Conservation (phyloP, 1,139 yeast genomes). For the Nakaseomyces delphensis region DNA sequence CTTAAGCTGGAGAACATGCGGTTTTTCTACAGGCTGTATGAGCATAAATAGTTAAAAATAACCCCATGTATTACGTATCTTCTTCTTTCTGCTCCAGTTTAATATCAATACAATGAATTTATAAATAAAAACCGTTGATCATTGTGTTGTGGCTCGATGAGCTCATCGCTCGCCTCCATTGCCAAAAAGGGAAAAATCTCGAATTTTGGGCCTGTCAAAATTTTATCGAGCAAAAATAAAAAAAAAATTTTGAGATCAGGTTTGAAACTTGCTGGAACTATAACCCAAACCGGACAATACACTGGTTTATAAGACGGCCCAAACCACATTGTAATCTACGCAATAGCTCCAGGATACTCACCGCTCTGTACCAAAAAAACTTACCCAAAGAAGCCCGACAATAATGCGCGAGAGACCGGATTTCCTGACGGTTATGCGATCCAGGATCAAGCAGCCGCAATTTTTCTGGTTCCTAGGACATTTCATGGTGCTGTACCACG, state of each 20-base stretch:
- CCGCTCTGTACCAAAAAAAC: too few species aligned
- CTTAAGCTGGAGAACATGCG: slow-evolving; percentile 81
- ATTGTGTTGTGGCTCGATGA: too few species aligned
- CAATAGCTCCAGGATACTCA: too few species aligned
- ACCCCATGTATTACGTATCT: too few species aligned
- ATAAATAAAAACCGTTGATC: too few species aligned
- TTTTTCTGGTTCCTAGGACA: slow-evolving; percentile 31
- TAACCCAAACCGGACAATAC: slow-evolving; percentile 2
- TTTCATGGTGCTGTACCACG: slow-evolving; percentile 26
- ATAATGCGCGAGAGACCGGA: slow-evolving; percentile 12
- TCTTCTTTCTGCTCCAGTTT: too few species aligned
- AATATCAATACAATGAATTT: too few species aligned
- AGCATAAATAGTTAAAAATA: slow-evolving; percentile 39
- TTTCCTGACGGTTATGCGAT: slow-evolving; percentile 17
- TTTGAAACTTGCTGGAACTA: too few species aligned
- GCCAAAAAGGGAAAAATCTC: slow-evolving; percentile 6
- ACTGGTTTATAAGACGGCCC: too few species aligned
- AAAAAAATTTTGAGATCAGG: background rate
- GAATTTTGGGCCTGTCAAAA: slow-evolving; percentile 3
- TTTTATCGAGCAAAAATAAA: background rate
- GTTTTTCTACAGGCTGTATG: slow-evolving; percentile 67
- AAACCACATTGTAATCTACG: too few species aligned
- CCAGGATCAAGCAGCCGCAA: slow-evolving; percentile 28
- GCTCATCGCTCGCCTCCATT: background rate
- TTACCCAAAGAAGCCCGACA: too few species aligned